Evolutionary conservation across 192 early-diverging fungal species (phyloP), one percentile per base, ranked within the genome.

Genomic region (Martensiomyces pterosporus): DNA sequence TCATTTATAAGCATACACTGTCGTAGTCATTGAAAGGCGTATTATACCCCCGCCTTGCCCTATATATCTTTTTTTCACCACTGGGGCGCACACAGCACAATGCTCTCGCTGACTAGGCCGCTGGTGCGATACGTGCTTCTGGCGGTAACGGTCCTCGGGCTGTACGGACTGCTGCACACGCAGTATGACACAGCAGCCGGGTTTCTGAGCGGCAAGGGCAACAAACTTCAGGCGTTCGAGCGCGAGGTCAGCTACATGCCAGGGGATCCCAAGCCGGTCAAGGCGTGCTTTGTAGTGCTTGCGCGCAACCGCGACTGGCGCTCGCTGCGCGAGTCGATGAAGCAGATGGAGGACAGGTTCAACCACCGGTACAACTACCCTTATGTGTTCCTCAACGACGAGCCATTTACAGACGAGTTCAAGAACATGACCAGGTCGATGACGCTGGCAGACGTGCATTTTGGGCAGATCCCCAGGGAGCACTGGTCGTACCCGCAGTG

Each of bases 331-430:
- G 47, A 60, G n/a, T 70, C 86, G 0, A 76, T 92, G 47, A 74
- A 68, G 36, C 79, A 88, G 47, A 53, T 92, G n/a, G 87, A 92
- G 52, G 79, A 86, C 48, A 62, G 87, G 36, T 90, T 91, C 51
- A 92, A 92, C 62, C 64, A 58, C 33, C 75, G 80, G 41, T 90
- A 77, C 66, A 76, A 85, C 48, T 93, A 92, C 55, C 87, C 88
- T 0, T 93, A 86, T 53, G 84, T 93, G 22, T 91, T 90, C 50
- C 52, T 93, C 26, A 93, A 92, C 63, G 83, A 93, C 32, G 64
- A 76, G 39, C 80, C 80, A 1, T 91, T 92, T 39, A 57, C 70
- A 1, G 68, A 78, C 2, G 70, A 86, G 46, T 93, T 93, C 55
- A 77, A 77, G 38, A 72, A 78, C 39, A 55, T 69, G 48, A 79